Evolutionary conservation across 2,329 filamentous ascomycete species (phyloP).

Genomic region (Claviceps pazoutovae): DNA sequence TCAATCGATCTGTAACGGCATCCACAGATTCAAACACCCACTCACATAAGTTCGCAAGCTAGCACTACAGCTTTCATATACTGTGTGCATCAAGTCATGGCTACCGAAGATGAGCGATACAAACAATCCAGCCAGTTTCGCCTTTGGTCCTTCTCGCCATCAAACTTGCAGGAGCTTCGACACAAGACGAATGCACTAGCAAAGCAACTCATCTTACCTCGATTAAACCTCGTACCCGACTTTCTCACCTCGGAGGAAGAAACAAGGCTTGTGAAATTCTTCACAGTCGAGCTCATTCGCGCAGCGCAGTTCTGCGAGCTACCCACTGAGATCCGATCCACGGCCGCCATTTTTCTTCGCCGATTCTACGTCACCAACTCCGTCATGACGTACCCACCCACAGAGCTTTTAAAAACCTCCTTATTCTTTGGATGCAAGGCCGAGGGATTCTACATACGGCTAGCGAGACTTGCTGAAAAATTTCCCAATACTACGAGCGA

Average conservation of each 20-base stretch:
- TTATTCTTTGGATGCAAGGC: slow-evolving; percentile 91
- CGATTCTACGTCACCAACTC: slow-evolving; percentile 95
- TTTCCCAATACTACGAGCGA: slow-evolving; percentile 61
- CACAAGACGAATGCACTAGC: slow-evolving; percentile 69
- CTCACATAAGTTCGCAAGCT: background rate
- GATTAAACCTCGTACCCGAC: slow-evolving; percentile 48
- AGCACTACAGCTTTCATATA: background rate
- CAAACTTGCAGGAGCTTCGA: slow-evolving; percentile 57
- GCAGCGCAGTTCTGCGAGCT: slow-evolving; percentile 40
- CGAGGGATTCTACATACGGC: slow-evolving; percentile 64
- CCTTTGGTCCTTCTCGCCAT: slow-evolving; percentile 79
- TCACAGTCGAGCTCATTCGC: slow-evolving; percentile 45
- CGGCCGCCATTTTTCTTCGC: slow-evolving; percentile 77
- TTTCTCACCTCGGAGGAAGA: slow-evolving; percentile 79
- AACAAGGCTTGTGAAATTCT: slow-evolving; percentile 65
- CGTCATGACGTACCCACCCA: slow-evolving; percentile 89
- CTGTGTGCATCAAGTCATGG: slow-evolving; percentile 34
- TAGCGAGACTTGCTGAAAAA: slow-evolving; percentile 50
- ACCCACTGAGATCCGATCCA: slow-evolving; percentile 40
- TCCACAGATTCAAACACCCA: background rate
- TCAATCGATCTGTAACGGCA: background rate
- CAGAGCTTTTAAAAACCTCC: slow-evolving; percentile 75
- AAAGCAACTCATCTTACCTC: slow-evolving; percentile 41
- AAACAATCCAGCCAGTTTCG: slow-evolving; percentile 79
- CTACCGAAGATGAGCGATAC: slow-evolving; percentile 81